Conservation (phyloP, 1,139 yeast species). For the Zygosaccharomyces sapae region DNA sequence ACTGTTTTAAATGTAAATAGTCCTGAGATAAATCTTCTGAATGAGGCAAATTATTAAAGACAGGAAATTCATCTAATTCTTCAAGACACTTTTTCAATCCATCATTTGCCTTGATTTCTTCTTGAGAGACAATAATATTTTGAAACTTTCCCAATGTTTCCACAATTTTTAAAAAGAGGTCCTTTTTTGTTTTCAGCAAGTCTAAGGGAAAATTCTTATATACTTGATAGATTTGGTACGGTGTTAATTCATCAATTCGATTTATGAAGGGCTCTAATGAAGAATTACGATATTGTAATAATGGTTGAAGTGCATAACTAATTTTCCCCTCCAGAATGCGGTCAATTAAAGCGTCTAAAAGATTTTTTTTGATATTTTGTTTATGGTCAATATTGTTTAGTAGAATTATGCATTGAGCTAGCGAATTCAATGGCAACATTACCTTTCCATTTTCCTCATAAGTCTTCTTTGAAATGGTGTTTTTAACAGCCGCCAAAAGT, state of each 20-base stretch:
- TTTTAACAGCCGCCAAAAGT: conserved; percentile 3
- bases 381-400: conserved; percentile 13
- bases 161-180: conserved; percentile 15
- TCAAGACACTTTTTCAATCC: conserved; percentile 3
- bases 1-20: conserved; percentile 14
- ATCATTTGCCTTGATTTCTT: conserved; percentile 13
- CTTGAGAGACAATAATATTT: conserved; percentile 12
- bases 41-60: neutral
- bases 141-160: conserved; percentile 16
- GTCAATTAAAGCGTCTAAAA: conserved; percentile 15
- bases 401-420: conserved; percentile 19
- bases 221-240: conserved; percentile 16
- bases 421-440: conserved; percentile 9
- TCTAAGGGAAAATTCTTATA: conserved; percentile 14
- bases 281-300: conserved; percentile 12
- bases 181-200: conserved; percentile 8
- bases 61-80: neutral
- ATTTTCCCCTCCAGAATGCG: conserved; percentile 15
- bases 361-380: conserved; percentile 7
- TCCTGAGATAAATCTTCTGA: conserved; percentile 7
- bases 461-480: conserved; percentile 2
- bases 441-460: conserved; percentile 21
- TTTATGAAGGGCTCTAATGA: conserved; percentile 14
- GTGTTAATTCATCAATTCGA: conserved; percentile 15
- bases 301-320: conserved; percentile 19